These are phyloP conservation scores for Marchantia polymorpha DNA, from an alignment of 225 moss, liverwort and hornwort species.

Conservation along the genomic window DNA sequence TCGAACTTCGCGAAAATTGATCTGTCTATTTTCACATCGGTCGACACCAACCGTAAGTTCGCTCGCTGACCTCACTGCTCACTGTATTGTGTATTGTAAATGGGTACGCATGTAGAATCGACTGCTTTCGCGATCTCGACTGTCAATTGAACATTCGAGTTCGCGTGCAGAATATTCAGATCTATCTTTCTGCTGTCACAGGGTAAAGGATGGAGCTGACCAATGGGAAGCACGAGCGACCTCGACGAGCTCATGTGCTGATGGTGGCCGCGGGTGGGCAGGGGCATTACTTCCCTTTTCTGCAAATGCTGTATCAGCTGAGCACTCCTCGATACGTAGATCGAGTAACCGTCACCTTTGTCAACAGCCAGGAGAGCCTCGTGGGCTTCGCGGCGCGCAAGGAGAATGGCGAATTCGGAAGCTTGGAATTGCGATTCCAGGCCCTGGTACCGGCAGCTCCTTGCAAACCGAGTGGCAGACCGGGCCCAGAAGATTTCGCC, in stretches of 20 bases:
- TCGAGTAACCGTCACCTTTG: not conserved
- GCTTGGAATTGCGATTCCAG: slow-evolving; percentile 26
- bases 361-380: not conserved
- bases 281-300: not conserved
- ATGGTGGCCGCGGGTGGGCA: not conserved
- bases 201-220: not conserved
- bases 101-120: too few species aligned
- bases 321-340: not conserved
- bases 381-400: slow-evolving; percentile 5
- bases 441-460: not conserved
- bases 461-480: not conserved
- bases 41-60: too few species aligned
- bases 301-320: slow-evolving; percentile 9
- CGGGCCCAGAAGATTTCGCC: not conserved
- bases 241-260: slow-evolving; percentile 11
- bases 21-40: too few species aligned
- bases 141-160: too few species aligned
- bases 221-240: not conserved
- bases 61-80: too few species aligned
- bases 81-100: too few species aligned
- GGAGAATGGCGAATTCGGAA: slow-evolving; percentile 15
- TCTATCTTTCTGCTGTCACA: too few species aligned
- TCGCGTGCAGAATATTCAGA: too few species aligned
- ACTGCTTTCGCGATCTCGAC: too few species aligned
- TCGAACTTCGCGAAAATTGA: too few species aligned